These are phyloP conservation scores for Collybiopsis confluens DNA, from an alignment of 768 basidiomycete genomes.

Conservation along the genomic window DNA sequence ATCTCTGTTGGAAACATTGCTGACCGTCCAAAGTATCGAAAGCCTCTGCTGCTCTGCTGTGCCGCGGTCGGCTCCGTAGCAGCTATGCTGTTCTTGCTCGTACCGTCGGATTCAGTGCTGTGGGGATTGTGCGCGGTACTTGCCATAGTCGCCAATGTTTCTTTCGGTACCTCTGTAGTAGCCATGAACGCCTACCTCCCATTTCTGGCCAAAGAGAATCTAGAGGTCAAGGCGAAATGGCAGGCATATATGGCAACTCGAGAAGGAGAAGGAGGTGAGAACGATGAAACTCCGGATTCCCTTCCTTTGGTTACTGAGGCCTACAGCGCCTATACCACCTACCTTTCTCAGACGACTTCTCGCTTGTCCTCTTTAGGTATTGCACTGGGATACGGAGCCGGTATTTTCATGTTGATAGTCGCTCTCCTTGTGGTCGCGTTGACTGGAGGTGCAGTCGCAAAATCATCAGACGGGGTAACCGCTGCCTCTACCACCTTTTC, in stretches of 20 bases:
- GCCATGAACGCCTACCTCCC: slow-evolving; percentile 91
- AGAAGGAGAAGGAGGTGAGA: background rate
- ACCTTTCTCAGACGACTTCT: slow-evolving; percentile 69
- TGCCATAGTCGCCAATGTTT: slow-evolving; percentile 75
- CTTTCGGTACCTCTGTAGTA: slow-evolving; percentile 82
- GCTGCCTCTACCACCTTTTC: slow-evolving; percentile 53
- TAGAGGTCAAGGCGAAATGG: slow-evolving; percentile 45
- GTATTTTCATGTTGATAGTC: slow-evolving; percentile 71
- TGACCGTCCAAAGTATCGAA: slow-evolving; percentile 78
- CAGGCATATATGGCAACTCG: slow-evolving; percentile 11
- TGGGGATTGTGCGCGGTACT: slow-evolving; percentile 71
- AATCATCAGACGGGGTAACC: no score
- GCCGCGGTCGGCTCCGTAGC: slow-evolving; percentile 68
- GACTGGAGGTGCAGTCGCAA: slow-evolving; percentile 40
- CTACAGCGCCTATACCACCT: slow-evolving; percentile 15
- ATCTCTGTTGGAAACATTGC: slow-evolving; percentile 93
- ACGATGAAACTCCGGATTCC: background rate
- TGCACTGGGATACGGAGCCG: slow-evolving; percentile 81
- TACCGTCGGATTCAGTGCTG: slow-evolving; percentile 65
- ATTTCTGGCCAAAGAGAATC: slow-evolving; percentile 59
- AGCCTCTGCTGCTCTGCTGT: slow-evolving; percentile 71
- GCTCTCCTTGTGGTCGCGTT: slow-evolving; percentile 74
- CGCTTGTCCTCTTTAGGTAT: slow-evolving; percentile 84
- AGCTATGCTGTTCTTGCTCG: slow-evolving; percentile 64
- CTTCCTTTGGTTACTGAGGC: slow-evolving; percentile 6